Evolutionary conservation across 1,284 basidiomycete genomes (phyloP), one percentile per base, ranked within the genome.

Genomic region (Marasmius tenuissimus): DNA sequence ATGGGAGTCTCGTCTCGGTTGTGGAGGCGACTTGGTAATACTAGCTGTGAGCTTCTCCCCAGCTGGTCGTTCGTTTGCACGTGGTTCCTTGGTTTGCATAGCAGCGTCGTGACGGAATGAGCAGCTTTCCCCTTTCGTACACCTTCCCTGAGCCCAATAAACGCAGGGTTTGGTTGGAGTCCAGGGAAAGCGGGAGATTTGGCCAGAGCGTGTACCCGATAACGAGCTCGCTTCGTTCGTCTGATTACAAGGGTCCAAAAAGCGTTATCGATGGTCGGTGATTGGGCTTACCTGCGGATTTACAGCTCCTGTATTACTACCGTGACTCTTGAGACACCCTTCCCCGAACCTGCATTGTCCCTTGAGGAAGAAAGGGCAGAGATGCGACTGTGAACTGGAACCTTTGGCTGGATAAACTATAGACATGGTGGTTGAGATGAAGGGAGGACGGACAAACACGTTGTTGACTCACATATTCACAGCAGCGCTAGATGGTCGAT

Each of bases 61-160:
- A n/a, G 40, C n/a, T n/a, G 40, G 40, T 42, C 40, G 40, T 42
- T 12, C 3, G 11, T 12, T 42, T n/a, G 47, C 20, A 22, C 10
- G 33, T 51, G 49, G 49, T 51, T 20, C 49, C 33, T 34, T 11
- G 6, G 18, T n/a, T 58, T 7, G 20, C 8, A 6, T 47, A 55
- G 33, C 22, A 12, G 52, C 37, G 37, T 59, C 58, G 59, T 70
- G 70, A n/a, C 34, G 38, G 52, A 64, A 70, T 48, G 61, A 63
- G 59, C 69, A 71, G 37, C 51, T 59, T 8, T 51, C 57, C 7
- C 68, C 69, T 42, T 62, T 67, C 18, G 38, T 63, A 35, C 69
- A 71, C 14, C 54, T 56, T n/a, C 65, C 66, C 45, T n/a, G 38
- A 22, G 38, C 68, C 11, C 12, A 56, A 11, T 35, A 38, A 34